These are phyloP conservation scores for Beauveria sp. DNA, from an alignment of 2,329 filamentous ascomycete genomes.

Conservation along the genomic window DNA sequence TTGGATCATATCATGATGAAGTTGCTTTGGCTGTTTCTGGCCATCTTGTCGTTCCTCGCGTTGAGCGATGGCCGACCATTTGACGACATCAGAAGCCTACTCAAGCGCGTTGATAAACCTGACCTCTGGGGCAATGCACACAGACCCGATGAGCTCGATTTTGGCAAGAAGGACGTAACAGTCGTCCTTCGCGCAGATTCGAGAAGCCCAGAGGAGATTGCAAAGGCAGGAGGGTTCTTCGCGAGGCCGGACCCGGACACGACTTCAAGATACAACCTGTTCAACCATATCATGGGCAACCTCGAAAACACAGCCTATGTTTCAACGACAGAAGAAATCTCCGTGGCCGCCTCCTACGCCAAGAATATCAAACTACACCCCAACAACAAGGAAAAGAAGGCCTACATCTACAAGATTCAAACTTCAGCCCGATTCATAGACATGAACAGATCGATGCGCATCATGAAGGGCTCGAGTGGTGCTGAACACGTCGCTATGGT, in stretches of 20 bases:
- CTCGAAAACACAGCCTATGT: not conserved
- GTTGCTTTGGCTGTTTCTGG: not conserved
- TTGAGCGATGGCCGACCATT: not conserved
- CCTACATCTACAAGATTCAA: not conserved
- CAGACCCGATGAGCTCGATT: not conserved
- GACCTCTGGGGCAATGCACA: not conserved
- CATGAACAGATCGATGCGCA: not conserved
- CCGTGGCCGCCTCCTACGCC: not conserved
- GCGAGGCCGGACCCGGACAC: not conserved
- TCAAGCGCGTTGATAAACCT: not conserved
- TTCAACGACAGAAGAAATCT: not conserved
- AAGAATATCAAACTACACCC: not conserved
- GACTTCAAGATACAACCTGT: not conserved
- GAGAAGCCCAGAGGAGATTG: not conserved
- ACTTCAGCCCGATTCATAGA: not conserved
- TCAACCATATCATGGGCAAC: not conserved
- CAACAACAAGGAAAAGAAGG: not conserved
- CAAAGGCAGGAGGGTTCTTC: not conserved
- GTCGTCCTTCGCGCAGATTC: not conserved
- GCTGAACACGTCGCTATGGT: not conserved
- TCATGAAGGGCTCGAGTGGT: not conserved
- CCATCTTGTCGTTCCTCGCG: not conserved
- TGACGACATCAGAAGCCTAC: not conserved
- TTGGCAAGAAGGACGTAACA: not conserved
- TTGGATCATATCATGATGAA: not conserved